A percentile compares a stretch with the other conserved stretches of the same genome.
These are phyloP conservation scores for Avena eriantha DNA, from an alignment of 176 grass and related monocot genomes.

Conservation along the genomic window DNA sequence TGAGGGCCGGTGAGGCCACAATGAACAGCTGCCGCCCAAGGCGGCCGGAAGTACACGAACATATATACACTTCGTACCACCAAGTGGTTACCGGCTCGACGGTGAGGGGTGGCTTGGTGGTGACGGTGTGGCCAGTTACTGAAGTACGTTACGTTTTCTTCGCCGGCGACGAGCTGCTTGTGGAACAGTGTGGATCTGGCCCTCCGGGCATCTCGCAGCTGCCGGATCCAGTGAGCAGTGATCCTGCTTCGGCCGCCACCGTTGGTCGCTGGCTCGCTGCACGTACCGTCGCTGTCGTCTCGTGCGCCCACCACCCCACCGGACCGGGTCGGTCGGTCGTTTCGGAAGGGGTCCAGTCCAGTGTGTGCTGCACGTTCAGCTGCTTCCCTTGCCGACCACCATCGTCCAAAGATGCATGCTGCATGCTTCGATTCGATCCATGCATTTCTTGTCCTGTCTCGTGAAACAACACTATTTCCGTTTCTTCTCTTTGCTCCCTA, in stretches of 20 bases:
- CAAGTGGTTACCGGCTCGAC: neutral
- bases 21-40: neutral
- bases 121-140: neutral
- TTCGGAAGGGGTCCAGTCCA: neutral
- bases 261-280: neutral
- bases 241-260: too few species aligned
- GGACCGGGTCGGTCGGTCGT: neutral
- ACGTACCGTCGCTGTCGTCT: neutral
- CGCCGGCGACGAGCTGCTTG: neutral
- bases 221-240: too few species aligned
- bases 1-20: neutral
- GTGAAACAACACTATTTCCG: neutral
- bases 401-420: neutral
- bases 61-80: neutral
- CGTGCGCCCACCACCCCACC: neutral
- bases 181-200: neutral
- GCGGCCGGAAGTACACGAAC: neutral
- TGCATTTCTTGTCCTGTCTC: neutral
- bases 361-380: neutral
- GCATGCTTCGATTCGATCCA: neutral
- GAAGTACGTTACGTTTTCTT: neutral
- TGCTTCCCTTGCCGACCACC: neutral
- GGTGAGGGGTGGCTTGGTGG: neutral
- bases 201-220: neutral
- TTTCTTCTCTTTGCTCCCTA: neutral